phyloP scores from a whole-genome alignment of 805 yeast species.

The Kuraishia floccosa region DNA sequence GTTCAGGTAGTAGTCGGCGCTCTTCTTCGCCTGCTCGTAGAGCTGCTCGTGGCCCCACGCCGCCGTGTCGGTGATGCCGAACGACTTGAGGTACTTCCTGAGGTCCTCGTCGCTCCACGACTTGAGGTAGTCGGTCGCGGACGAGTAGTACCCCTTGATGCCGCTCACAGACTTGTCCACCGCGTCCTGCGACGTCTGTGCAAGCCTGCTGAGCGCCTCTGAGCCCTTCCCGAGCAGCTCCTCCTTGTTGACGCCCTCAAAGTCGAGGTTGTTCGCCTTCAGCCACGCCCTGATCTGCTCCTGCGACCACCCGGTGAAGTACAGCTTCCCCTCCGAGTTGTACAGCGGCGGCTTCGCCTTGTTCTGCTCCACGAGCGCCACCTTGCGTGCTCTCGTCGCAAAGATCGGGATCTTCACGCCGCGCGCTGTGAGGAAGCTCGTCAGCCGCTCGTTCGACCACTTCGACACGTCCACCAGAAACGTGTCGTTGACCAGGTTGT shows the following conservation, averaged over 20 bases:
- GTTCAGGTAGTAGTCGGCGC: neutral
- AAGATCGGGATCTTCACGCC: conserved; percentile 25
- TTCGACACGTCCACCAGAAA: conserved; percentile 31
- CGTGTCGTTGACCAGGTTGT: conserved; percentile 28
- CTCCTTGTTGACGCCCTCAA: conserved; percentile 11
- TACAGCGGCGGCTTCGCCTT: conserved; percentile 24
- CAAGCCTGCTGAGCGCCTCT: conserved; percentile 7
- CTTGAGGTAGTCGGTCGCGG: conserved; percentile 13
- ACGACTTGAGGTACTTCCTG: conserved; percentile 24
- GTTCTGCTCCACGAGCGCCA: conserved; percentile 24
- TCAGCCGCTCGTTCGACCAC: conserved; percentile 35
- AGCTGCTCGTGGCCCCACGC: conserved; percentile 21
- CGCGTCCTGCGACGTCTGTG: conserved; percentile 4
- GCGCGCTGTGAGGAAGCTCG: conserved; percentile 27
- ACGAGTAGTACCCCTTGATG: conserved; percentile 6
- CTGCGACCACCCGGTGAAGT: conserved; percentile 26
- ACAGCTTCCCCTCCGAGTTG: conserved; percentile 11
- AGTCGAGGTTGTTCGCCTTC: conserved; percentile 14
- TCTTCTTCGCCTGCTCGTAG: conserved; percentile 20
- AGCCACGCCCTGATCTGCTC: conserved; percentile 29
- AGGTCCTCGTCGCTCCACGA: conserved; percentile 33
- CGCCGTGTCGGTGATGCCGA: conserved; percentile 24
- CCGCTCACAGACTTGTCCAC: conserved; percentile 4
- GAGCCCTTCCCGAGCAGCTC: conserved; percentile 12
- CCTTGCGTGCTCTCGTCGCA: conserved; percentile 26